phyloP scores from a whole-genome alignment of 768 basidiomycete species.

The Leccinum ochraceum region DNA sequence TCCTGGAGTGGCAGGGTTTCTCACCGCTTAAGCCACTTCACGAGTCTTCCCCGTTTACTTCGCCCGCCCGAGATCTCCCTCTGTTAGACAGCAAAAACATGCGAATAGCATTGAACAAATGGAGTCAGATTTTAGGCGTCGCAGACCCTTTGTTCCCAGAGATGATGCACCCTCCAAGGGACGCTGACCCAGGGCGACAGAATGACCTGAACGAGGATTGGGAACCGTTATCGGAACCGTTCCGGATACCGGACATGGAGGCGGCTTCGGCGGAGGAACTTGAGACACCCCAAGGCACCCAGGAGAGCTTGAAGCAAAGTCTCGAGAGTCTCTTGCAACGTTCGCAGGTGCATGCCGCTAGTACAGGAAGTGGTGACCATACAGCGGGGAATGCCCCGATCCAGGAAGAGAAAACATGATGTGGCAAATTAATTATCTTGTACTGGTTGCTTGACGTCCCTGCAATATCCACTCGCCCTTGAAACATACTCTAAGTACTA shows the following conservation, averaged over 20 bases:
- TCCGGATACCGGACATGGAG: conserved; percentile 2
- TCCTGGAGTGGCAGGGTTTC: conserved; percentile 36
- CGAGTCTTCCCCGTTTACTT: conserved; percentile 29
- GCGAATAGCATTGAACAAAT: conserved; percentile 35
- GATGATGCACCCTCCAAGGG: conserved; percentile 17
- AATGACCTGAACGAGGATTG: conserved; percentile 14
- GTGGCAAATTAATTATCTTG: background rate
- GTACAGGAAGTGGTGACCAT: background rate
- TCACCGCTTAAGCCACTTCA: conserved; percentile 32
- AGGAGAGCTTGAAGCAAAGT: conserved; percentile 26
- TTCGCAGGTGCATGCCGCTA: conserved; percentile 1
- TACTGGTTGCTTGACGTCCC: conserved; percentile 3
- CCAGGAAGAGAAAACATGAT: conserved; percentile 3
- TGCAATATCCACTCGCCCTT: background rate
- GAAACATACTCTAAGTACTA: background rate
- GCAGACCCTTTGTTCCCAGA: conserved; percentile 35
- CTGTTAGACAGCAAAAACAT: conserved; percentile 27
- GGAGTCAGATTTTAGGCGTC: conserved; percentile 35
- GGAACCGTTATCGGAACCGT: conserved; percentile 29
- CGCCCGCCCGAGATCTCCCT: conserved; percentile 13
- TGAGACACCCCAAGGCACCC: conserved; percentile 6
- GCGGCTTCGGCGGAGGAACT: background rate
- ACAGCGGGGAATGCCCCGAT: background rate
- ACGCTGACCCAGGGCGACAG: conserved; percentile 6
- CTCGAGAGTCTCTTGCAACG: conserved; percentile 23